These are phyloP conservation scores for Pyricularia sp. DNA, from an alignment of 2,329 filamentous ascomycete species.

Conservation along the genomic window DNA sequence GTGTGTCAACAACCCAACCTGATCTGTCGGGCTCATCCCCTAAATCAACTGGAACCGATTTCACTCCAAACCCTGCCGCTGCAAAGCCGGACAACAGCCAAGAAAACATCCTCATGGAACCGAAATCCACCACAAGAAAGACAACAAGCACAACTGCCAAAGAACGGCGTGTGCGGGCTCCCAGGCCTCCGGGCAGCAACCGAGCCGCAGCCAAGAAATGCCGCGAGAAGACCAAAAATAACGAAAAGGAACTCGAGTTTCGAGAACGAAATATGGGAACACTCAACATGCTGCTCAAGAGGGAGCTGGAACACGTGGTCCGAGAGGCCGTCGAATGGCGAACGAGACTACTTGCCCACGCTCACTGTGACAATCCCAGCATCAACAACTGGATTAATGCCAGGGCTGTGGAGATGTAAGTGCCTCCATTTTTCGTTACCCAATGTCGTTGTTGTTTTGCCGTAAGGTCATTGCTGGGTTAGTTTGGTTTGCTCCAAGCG, in stretches of 20 bases:
- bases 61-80: neutral
- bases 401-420: slow-evolving; percentile 3
- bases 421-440: neutral
- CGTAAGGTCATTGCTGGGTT: neutral
- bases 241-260: slow-evolving; percentile 1
- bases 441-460: neutral
- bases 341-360: neutral
- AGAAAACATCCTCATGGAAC: neutral
- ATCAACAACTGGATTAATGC: slow-evolving; percentile 4
- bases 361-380: neutral
- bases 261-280: neutral
- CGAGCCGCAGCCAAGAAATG: slow-evolving; percentile 3
- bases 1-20: neutral
- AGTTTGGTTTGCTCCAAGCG: neutral
- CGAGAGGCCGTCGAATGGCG: neutral
- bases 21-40: neutral
- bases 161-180: neutral
- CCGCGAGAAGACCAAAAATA: slow-evolving; percentile 1
- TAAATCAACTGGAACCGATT: neutral
- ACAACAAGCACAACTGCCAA: neutral
- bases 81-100: neutral
- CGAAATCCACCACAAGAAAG: neutral
- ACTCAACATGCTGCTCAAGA: neutral
- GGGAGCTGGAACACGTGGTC: neutral
- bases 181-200: neutral